Conservation (phyloP, 305 asterid genomes). For the Striga hermonthica region DNA sequence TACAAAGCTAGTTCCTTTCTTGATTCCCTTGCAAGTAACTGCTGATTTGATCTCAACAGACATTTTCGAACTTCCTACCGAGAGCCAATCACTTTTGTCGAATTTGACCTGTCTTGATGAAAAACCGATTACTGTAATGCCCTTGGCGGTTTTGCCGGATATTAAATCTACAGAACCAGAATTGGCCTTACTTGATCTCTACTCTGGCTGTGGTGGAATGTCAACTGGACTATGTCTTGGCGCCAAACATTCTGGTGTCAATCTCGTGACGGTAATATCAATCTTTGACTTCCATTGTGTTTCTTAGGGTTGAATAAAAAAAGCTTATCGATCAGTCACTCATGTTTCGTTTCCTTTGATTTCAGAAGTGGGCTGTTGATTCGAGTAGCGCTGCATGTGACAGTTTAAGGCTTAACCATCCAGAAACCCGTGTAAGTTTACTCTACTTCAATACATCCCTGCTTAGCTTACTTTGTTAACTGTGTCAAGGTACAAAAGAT, state of each 20-base stretch:
- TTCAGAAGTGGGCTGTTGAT: constrained; percentile 91
- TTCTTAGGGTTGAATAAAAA: background rate
- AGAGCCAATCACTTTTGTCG: constrained; percentile 27
- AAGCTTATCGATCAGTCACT: constrained; percentile 10
- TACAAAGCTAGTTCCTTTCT: background rate
- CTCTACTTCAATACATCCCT: background rate
- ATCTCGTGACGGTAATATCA: constrained; percentile 58
- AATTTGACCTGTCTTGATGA: constrained; percentile 27
- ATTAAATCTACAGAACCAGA: constrained; percentile 41
- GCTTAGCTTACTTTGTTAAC: background rate
- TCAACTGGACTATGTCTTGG: constrained; percentile 83
- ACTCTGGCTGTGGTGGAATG: constrained; percentile 93
- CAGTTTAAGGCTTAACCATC: constrained; percentile 72
- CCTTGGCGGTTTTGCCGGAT: constrained; percentile 28
- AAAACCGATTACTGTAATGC: constrained; percentile 26
- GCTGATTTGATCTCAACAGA: constrained; percentile 6
- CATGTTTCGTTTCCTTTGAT: constrained; percentile 5
- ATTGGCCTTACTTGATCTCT: constrained; percentile 59
- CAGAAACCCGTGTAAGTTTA: constrained; percentile 57
- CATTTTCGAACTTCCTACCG: constrained; percentile 35
- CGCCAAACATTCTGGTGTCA: constrained; percentile 52
- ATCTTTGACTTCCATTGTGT: constrained; percentile 13
- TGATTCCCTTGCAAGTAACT: too few relatives aligned
- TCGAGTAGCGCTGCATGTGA: constrained; percentile 56
- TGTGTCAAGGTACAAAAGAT: constrained; percentile 7